Base-by-base conservation (phyloP, 106 monocot genomes). In the Dioscorea dumetorum region DNA sequence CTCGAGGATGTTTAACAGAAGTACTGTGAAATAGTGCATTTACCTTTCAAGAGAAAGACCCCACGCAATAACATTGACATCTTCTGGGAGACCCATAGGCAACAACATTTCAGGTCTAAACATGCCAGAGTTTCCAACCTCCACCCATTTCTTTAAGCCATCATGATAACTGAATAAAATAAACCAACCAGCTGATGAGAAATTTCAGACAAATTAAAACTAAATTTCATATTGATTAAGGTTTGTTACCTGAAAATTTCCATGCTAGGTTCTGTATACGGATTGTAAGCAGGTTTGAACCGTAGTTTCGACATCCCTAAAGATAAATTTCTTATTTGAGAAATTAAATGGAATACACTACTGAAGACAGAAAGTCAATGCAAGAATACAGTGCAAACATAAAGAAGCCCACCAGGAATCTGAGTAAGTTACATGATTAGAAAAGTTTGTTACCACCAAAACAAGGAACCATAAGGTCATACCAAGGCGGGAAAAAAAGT, bases 251-350 rank as follows among this genome's bases (percentile, higher is more conserved):
- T 97, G 89, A 97, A 97, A 70, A 97, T 92, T 82, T 97, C 97
- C 92, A 97, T 92, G 77, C 97, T 97, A n/a, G 97, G 97, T 64
- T 91, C 91, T 24, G 97, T 97, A 65, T 97, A 97, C 15, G 97
- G 97, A 82, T 97, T 97, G 70, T 97, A 97, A 62, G 97, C 97
- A 68, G 97, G 92, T 62, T 97, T 97, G 84, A 92, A 97, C 4
- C 83, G 74, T 58, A 97, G 72, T 74, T 97, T 84, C 57, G 80
- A 70, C 86, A 97, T 97, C 58, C 97, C 97, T 94, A 19, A 81
- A 57, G 14, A 74, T 11, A 11, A 69, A 50, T 1, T 70, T 5
- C 3, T 10, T 10, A 41, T 10, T 41, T 41, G 41, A 41, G 41
- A 3, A 41, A 41, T 41, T 41, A 41, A 6, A 41, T 8, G 41